phyloP scores from a whole-genome alignment of 2,329 filamentous ascomycete genomes.

The Aspergillus fischeri region DNA sequence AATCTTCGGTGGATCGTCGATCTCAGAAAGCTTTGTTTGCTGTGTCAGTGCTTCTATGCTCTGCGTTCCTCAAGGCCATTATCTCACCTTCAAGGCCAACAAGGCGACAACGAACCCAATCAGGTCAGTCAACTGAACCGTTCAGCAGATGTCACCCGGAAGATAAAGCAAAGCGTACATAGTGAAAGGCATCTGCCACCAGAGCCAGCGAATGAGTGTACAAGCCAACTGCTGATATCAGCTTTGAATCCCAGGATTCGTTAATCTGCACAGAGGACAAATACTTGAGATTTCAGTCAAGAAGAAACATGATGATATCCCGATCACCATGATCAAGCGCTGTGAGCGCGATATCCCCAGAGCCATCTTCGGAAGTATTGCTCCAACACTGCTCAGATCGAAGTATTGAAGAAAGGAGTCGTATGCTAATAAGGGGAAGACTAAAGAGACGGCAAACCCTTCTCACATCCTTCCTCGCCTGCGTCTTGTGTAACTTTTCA shows the following conservation, averaged over 20 bases:
- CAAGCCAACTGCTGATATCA: slow-evolving; percentile 53
- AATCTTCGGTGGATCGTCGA: slow-evolving; percentile 50
- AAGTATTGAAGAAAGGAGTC: background rate
- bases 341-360: slow-evolving; percentile 26
- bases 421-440: background rate
- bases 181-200: slow-evolving; percentile 75
- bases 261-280: background rate
- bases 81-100: slow-evolving; percentile 55
- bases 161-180: slow-evolving; percentile 46
- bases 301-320: slow-evolving; percentile 30
- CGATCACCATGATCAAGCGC: slow-evolving; percentile 27
- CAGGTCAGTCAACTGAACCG: slow-evolving; percentile 61
- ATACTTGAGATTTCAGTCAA: slow-evolving; percentile 29
- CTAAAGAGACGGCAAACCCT: background rate
- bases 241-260: background rate
- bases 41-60: slow-evolving; percentile 1
- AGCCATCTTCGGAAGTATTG: slow-evolving; percentile 14
- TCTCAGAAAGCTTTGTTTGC: slow-evolving; percentile 51
- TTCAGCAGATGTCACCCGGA: slow-evolving; percentile 7
- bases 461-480: background rate
- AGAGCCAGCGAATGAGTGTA: slow-evolving; percentile 68
- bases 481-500: background rate
- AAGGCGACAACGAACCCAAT: slow-evolving; percentile 66
- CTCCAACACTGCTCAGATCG: background rate
- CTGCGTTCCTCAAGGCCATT: slow-evolving; percentile 13